These are phyloP conservation scores for Trichoderma gamsii DNA, from an alignment of 495 filamentous ascomycete species.

Conservation along the genomic window DNA sequence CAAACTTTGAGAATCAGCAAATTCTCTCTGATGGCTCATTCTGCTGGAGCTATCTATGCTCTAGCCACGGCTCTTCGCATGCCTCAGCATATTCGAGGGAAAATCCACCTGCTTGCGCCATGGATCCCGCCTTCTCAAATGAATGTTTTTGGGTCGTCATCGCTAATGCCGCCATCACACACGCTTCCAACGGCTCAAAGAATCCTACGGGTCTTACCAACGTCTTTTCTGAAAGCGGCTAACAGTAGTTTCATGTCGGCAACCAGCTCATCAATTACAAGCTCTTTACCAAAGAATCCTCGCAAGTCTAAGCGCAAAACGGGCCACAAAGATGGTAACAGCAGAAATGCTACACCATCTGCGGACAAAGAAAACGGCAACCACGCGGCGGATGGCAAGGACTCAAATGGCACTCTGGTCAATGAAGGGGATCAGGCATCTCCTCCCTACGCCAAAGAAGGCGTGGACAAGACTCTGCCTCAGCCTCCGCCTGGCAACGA, in stretches of 20 bases:
- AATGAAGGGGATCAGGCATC: slow-evolving; percentile 22
- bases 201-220: slow-evolving; percentile 84
- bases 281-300: slow-evolving; percentile 69
- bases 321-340: slow-evolving; percentile 19
- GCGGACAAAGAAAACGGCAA: slow-evolving; percentile 42
- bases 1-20: slow-evolving; percentile 88
- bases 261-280: slow-evolving; percentile 82
- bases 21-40: slow-evolving; percentile 97
- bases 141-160: slow-evolving; percentile 67
- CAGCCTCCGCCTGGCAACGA: slow-evolving; percentile 28
- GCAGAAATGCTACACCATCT: slow-evolving; percentile 24
- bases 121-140: slow-evolving; percentile 99
- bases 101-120: slow-evolving; percentile 89
- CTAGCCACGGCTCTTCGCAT: slow-evolving; percentile 93
- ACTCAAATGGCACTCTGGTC: slow-evolving; percentile 22
- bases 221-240: slow-evolving; percentile 84
- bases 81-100: slow-evolving; percentile 90
- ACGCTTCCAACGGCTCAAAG: slow-evolving; percentile 87
- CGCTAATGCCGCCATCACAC: slow-evolving; percentile 67
- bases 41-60: slow-evolving; percentile 94
- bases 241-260: slow-evolving; percentile 93
- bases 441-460: slow-evolving; percentile 24
- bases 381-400: slow-evolving; percentile 19
- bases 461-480: slow-evolving; percentile 34
- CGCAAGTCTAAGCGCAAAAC: slow-evolving; percentile 54